Percentiles rank a stretch among this genome's conserved stretches.
phyloP scores from a whole-genome alignment of 2,329 filamentous ascomycete genomes.

The Diaporthe citrichinensis region DNA sequence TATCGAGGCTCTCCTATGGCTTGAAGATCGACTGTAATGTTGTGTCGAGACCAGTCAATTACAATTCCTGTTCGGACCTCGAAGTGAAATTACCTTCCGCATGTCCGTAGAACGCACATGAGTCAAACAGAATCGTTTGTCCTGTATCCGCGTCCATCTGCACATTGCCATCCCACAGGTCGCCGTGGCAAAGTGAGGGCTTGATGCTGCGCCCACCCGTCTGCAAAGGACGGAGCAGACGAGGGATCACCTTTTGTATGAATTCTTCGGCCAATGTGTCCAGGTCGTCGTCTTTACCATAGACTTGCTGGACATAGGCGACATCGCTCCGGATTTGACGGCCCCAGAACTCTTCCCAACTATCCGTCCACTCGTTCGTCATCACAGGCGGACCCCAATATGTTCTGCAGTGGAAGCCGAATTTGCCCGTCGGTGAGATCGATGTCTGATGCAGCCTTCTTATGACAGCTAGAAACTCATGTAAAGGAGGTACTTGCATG shows the following conservation, averaged over 20 bases:
- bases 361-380: constrained; percentile 52
- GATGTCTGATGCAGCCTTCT: constrained; percentile 14
- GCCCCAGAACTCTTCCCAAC: constrained; percentile 55
- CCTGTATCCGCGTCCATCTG: constrained; percentile 49
- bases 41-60: not conserved
- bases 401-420: constrained; percentile 54
- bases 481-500: not conserved
- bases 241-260: constrained; percentile 60
- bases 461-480: not conserved
- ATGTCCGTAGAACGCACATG: constrained; percentile 58
- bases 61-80: not conserved
- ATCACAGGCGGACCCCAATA: constrained; percentile 50
- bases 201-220: constrained; percentile 56
- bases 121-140: constrained; percentile 56
- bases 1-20: constrained; percentile 18
- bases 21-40: constrained; percentile 18
- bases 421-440: constrained; percentile 41
- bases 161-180: constrained; percentile 59
- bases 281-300: constrained; percentile 47
- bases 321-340: constrained; percentile 51
- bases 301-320: constrained; percentile 44
- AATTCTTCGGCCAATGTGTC: constrained; percentile 49
- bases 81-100: constrained; percentile 53
- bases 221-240: constrained; percentile 59
- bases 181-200: constrained; percentile 60